Conservation (phyloP, 139 green algal species). For the Gonium pectorale region DNA sequence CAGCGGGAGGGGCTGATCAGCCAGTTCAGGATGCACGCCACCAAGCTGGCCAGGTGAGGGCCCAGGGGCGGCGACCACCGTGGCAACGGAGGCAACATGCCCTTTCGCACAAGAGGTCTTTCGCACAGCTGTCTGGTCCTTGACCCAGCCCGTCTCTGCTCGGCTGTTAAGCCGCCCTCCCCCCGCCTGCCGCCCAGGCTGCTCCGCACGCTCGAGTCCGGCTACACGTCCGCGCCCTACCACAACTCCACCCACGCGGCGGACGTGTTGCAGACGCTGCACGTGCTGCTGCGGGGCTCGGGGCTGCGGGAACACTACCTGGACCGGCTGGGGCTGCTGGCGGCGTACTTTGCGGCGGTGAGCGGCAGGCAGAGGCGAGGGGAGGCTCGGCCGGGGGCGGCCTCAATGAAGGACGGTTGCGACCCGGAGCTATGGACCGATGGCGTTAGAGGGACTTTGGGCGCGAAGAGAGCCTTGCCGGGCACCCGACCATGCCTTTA, state of each 20-base stretch:
- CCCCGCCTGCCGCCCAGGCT: background rate
- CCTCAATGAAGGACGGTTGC: background rate
- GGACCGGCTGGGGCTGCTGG: background rate
- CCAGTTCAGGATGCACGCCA: constrained; percentile 12
- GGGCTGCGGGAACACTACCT: background rate
- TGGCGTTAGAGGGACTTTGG: too few species aligned
- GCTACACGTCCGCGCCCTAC: constrained; percentile 2
- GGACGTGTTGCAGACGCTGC: constrained; percentile 45
- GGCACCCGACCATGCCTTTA: background rate
- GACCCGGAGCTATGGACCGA: background rate
- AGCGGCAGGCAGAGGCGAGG: constrained; percentile 46
- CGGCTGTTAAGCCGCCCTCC: background rate
- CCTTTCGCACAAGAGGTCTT: background rate
- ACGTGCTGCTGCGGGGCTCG: constrained; percentile 50
- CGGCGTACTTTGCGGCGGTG: constrained; percentile 19
- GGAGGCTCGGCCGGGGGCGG: background rate
- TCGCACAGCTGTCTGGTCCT: background rate
- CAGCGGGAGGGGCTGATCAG: constrained; percentile 16
- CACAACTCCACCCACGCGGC: constrained; percentile 20
- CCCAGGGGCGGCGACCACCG: background rate
- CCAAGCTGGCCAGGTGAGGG: background rate
- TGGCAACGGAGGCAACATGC: background rate
- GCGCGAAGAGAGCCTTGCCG: too few species aligned
- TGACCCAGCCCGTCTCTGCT: background rate
- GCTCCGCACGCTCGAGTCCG: background rate